Percentiles rank a stretch among this genome's conserved stretches.
Evolutionary conservation across 176 grass and related monocot genomes (phyloP).

Genomic region (Ananas comosus): DNA sequence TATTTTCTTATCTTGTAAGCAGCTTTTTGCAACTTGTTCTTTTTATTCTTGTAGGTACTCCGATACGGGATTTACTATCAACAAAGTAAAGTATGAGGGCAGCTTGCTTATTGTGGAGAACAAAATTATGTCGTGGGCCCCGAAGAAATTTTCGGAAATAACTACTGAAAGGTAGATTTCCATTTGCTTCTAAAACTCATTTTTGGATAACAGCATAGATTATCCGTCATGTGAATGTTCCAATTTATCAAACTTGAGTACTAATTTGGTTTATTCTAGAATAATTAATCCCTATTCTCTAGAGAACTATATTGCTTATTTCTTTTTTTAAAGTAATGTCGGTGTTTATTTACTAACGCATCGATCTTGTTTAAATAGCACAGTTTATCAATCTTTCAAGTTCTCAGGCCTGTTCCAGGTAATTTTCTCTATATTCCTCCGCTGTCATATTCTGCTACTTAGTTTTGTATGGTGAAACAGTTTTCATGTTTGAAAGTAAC

Average conservation of each 20-base stretch:
- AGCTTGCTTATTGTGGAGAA: constrained; percentile 91
- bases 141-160: constrained; percentile 73
- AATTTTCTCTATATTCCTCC: constrained; percentile 11
- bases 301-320: constrained; percentile 13
- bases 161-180: constrained; percentile 64
- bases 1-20: neutral
- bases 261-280: neutral
- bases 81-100: constrained; percentile 63
- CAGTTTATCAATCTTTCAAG: constrained; percentile 91
- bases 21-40: neutral
- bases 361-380: constrained; percentile 23
- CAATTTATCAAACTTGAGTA: neutral
- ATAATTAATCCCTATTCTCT: neutral
- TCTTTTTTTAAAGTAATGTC: neutral
- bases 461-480: neutral
- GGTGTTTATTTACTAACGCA: constrained; percentile 19
- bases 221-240: neutral
- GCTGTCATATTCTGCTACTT: neutral
- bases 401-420: constrained; percentile 96
- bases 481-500: neutral
- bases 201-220: neutral
- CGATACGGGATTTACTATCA: constrained; percentile 89
- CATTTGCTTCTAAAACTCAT: neutral
- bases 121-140: constrained; percentile 84
- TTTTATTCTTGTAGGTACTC: constrained; percentile 38